Base-by-base conservation (phyloP, 768 basidiomycete genomes). In the Boletellus emodensis region DNA sequence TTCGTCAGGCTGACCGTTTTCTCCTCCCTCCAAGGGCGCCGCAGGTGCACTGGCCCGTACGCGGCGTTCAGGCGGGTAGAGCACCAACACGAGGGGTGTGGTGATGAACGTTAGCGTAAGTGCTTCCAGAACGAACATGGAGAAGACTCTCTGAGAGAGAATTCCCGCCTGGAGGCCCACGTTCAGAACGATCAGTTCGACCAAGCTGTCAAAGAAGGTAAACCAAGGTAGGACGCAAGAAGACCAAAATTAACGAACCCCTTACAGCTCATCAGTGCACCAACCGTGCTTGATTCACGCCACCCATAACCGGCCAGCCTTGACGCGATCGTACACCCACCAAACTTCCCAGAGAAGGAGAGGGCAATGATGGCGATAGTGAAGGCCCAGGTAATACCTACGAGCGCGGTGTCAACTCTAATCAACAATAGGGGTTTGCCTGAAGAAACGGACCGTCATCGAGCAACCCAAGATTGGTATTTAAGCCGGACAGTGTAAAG, bases 171-270 rank as follows among this genome's bases (percentile, higher is more conserved):
- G 73, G 2, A 95, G 74, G 3, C 95, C 94, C 54, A 98, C 90
- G 60, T 98, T 99, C 54, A 98, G 83, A 4, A 98, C 94, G 59
- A 98, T 96, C 15, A 97, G 75, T 62, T 96, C 94, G 10, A 97
- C 88, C 5, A 96, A 76, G 20, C 87, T 90, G 33, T 15, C 44
- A n/a, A 40, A 36, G 6, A 12, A 40, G 15, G 26, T 60, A 14
- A 62, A 51, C 24, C 17, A 4, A 7, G 44, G 26, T 15, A 4
- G 26, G 6, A 45, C 10, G 1, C 5, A 15, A 18, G 11, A n/a
- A 1, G 22, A 22, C 1, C 9, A 12, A 3, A 20, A 30, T 3
- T 1, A 13, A 41, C 74, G 33, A 11, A 87, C 87, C 92, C 94
- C 77, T 98, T 94, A 64, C 94, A 95, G 61, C 85, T 89, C 94